Evolutionary conservation across 345 rosid genomes (phyloP).

Genomic region (Syzygium aromaticum): DNA sequence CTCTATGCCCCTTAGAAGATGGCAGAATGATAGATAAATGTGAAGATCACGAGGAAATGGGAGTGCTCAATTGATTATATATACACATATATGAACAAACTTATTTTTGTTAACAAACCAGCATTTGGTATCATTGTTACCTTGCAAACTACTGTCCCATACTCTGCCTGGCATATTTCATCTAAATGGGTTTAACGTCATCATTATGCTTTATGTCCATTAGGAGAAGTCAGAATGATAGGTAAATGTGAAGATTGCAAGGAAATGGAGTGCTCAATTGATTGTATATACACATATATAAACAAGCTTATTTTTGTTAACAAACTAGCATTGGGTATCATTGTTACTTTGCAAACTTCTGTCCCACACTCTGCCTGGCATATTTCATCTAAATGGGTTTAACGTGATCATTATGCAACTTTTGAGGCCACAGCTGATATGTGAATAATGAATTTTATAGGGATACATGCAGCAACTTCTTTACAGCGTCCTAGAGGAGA

Average conservation of each 20-base stretch:
- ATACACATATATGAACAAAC: background rate
- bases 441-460: constrained; percentile 18
- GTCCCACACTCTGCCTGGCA: background rate
- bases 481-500: constrained; percentile 61
- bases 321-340: background rate
- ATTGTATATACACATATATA: background rate
- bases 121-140: background rate
- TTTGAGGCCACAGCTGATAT: background rate
- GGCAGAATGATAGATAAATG: background rate
- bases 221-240: too few relatives aligned
- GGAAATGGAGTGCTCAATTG: background rate
- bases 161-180: background rate
- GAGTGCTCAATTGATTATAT: background rate
- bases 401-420: background rate
- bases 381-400: background rate
- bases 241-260: too few relatives aligned
- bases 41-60: background rate
- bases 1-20: background rate
- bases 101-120: background rate
- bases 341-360: background rate
- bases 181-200: background rate
- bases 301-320: background rate
- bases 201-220: background rate
- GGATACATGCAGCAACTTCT: constrained; percentile 78
- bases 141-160: background rate